Evolutionary conservation across 169 alveolate genomes (phyloP).

Genomic region (Plasmodium relictum): DNA sequence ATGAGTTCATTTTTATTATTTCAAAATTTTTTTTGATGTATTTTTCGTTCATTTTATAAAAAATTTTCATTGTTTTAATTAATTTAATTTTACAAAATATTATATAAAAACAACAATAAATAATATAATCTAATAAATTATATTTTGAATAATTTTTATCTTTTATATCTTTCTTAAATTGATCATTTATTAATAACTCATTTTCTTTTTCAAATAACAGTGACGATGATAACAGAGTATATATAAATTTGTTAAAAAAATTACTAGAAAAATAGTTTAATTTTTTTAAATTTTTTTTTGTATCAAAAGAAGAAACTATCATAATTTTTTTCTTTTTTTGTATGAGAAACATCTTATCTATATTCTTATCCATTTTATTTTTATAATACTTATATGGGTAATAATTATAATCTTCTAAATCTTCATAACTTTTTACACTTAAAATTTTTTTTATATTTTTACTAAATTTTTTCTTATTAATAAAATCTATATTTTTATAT

Average conservation of each 20-base stretch:
- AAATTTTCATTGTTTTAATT: conserved; percentile 21
- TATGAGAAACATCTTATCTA: conserved; percentile 48
- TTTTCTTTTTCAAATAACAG: conserved; percentile 30
- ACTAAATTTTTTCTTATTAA: conserved; percentile 19
- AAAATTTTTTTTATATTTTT: conserved; percentile 34
- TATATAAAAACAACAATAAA: conserved; percentile 51
- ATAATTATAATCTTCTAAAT: conserved; percentile 22
- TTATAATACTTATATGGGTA: conserved; percentile 39
- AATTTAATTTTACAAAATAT: conserved; percentile 60
- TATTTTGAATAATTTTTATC: conserved; percentile 40
- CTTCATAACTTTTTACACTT: conserved; percentile 29
- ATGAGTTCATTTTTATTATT: conserved; percentile 36
- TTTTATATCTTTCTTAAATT: conserved; percentile 41
- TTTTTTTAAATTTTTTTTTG: conserved; percentile 47
- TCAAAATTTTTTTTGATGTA: conserved; percentile 3
- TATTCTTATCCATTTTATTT: conserved; percentile 58
- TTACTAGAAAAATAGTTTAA: conserved; percentile 24
- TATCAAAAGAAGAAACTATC: conserved; percentile 28
- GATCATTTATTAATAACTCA: conserved; percentile 17
- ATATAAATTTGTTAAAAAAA: conserved; percentile 37
- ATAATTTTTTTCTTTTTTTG: conserved; percentile 30
- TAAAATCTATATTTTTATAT: conserved; percentile 24
- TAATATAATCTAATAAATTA: conserved; percentile 69
- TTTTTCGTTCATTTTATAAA: conserved; percentile 12
- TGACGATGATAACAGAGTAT: conserved; percentile 44